Evolutionary conservation across 306 rosid genomes (phyloP).

Genomic region (Acacia crassicarpa): DNA sequence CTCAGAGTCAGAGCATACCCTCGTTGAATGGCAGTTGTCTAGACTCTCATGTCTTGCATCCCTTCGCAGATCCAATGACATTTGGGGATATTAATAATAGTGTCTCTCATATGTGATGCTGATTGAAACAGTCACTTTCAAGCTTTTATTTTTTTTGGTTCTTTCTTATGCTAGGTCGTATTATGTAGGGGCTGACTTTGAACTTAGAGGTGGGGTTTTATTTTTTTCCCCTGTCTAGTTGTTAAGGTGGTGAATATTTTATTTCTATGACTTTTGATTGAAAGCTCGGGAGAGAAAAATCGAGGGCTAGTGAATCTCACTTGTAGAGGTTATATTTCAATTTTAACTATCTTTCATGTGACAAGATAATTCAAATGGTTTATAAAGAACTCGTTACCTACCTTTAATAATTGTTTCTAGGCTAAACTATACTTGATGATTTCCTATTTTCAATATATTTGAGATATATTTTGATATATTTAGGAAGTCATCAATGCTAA

Average conservation of each 20-base stretch:
- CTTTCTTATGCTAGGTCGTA: background rate
- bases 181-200: constrained; percentile 1
- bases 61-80: background rate
- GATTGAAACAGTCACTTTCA: background rate
- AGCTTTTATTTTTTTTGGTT: background rate
- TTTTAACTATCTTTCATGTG: background rate
- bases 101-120: background rate
- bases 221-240: constrained; percentile 1
- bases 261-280: background rate
- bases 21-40: background rate
- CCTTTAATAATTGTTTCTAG: background rate
- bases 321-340: background rate
- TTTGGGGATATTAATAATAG: constrained; percentile 14
- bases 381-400: background rate
- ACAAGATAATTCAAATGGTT: background rate
- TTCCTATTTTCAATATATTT: no score
- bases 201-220: background rate
- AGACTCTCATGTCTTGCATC: background rate
- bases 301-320: background rate
- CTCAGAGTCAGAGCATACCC: constrained; percentile 11
- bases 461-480: no score
- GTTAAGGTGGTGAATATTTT: background rate
- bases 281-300: background rate
- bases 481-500: no score
- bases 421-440: no score